Percentiles rank a stretch among this genome's conserved stretches.
phyloP scores from a whole-genome alignment of 768 basidiomycete genomes.

The Kockovaella imperatae region DNA sequence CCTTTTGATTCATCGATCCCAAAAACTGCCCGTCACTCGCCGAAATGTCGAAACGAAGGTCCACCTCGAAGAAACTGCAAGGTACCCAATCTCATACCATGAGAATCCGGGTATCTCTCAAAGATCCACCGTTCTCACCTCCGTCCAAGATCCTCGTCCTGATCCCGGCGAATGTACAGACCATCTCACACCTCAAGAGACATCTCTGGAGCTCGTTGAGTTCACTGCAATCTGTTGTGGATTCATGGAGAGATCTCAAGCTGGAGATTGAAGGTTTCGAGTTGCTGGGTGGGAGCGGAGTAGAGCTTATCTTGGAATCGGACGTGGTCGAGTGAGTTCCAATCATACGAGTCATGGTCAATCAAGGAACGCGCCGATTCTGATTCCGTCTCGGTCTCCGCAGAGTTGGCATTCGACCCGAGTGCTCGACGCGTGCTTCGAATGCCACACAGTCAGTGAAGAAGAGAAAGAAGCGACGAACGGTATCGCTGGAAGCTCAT shows the following conservation, averaged over 20 bases:
- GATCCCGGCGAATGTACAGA: slow-evolving; percentile 13
- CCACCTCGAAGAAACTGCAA: no score
- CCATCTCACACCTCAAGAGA: slow-evolving; percentile 22
- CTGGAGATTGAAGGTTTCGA: slow-evolving; percentile 38
- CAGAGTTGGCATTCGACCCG: slow-evolving; percentile 16
- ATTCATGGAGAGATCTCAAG: slow-evolving; percentile 10
- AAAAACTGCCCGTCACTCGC: no score
- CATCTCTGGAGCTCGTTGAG: slow-evolving; percentile 20
- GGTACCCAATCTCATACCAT: slow-evolving; percentile 3
- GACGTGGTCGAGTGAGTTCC: slow-evolving; percentile 32
- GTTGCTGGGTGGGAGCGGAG: slow-evolving; percentile 57
- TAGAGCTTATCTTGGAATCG: slow-evolving; percentile 66
- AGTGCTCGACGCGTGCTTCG: slow-evolving; percentile 6
- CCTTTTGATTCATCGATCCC: no score
- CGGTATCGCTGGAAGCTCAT: not conserved
- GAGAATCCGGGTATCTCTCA: slow-evolving; percentile 24
- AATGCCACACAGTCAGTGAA: not conserved
- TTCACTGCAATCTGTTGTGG: slow-evolving; percentile 4
- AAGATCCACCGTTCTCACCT: slow-evolving; percentile 24
- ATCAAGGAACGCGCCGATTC: not conserved
- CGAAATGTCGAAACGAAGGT: no score
- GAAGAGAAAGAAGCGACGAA: slow-evolving; percentile 7
- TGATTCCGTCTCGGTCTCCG: not conserved
- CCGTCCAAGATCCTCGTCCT: slow-evolving; percentile 22
- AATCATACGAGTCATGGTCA: not conserved